Conservation (phyloP, 192 early-diverging fungal species). For the Hyaloraphidium curvatum region DNA sequence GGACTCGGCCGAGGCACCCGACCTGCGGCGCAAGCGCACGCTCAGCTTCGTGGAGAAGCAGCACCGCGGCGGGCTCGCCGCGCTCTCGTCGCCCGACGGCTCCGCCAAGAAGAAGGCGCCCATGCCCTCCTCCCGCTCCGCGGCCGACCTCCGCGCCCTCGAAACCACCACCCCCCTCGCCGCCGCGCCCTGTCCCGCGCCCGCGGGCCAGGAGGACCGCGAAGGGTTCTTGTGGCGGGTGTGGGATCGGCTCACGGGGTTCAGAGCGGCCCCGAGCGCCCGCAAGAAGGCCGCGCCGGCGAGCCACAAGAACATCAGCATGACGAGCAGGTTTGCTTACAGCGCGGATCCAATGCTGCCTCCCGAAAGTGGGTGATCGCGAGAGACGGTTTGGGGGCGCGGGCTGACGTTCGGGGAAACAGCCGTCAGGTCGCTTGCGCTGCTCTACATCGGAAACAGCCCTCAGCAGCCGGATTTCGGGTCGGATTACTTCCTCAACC, state of each 20-base stretch:
- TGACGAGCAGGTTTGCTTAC: constrained; percentile 33
- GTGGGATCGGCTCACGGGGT: constrained; percentile 5
- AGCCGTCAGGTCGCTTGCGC: constrained; percentile 45
- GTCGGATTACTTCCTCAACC: constrained; percentile 67
- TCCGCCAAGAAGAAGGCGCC: too few species aligned
- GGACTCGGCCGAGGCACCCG: neutral
- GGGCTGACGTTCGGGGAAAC: neutral
- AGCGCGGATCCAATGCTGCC: constrained; percentile 75
- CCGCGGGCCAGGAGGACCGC: constrained; percentile 22
- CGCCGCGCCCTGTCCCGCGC: constrained; percentile 2
- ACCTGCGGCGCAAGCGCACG: too few species aligned
- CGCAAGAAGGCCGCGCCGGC: constrained; percentile 7
- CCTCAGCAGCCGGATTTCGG: constrained; percentile 48
- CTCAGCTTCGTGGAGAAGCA: too few species aligned
- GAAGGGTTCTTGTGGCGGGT: constrained; percentile 19
- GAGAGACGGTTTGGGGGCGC: neutral
- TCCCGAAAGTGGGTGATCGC: constrained; percentile 31
- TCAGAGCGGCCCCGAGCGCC: constrained; percentile 5
- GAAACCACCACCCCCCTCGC: constrained; percentile 13
- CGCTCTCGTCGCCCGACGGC: too few species aligned
- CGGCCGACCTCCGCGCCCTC: too few species aligned
- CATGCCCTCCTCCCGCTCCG: too few species aligned
- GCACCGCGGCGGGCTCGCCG: too few species aligned
- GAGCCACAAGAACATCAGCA: constrained; percentile 5
- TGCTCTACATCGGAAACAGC: constrained; percentile 74